These are phyloP conservation scores for Mortierella sp. DNA, from an alignment of 371 early-diverging fungal genomes.

Conservation along the genomic window DNA sequence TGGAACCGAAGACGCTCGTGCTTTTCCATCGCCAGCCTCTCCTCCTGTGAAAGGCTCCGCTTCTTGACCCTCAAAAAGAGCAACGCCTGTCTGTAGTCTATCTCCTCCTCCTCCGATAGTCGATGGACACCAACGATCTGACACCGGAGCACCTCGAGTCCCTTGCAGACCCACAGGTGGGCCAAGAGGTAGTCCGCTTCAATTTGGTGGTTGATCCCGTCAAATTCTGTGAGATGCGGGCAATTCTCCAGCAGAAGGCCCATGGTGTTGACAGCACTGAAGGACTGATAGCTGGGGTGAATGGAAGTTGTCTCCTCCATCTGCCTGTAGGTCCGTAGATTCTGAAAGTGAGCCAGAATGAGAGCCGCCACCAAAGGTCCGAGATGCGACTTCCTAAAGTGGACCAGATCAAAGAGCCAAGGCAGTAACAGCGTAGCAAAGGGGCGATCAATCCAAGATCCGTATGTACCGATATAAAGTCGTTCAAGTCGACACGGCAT, in stretches of 20 bases:
- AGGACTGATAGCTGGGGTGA: not conserved
- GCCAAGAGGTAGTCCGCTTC: not conserved
- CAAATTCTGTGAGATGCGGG: not conserved
- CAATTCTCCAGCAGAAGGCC: constrained; percentile 1
- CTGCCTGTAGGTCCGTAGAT: not conserved
- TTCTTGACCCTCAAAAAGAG: not conserved
- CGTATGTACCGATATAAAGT: not conserved
- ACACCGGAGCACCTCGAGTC: not conserved
- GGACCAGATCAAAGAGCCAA: not conserved
- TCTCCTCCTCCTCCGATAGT: not conserved
- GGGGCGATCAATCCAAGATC: not conserved
- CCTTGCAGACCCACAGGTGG: not conserved
- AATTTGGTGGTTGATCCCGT: not conserved
- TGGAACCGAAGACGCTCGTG: not conserved
- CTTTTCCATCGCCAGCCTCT: not conserved
- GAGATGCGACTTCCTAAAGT: not conserved
- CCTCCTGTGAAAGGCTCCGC: not conserved
- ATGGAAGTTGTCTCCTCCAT: not conserved
- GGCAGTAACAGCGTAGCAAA: not conserved
- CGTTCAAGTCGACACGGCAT: not conserved
- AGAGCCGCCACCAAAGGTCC: not conserved
- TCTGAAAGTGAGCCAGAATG: not conserved
- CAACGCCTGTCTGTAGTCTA: not conserved
- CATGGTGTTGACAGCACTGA: not conserved
- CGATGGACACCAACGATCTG: not conserved